phyloP scores from a whole-genome alignment of 2,329 filamentous ascomycete species.

The Trichophyton mentagrophytes region DNA sequence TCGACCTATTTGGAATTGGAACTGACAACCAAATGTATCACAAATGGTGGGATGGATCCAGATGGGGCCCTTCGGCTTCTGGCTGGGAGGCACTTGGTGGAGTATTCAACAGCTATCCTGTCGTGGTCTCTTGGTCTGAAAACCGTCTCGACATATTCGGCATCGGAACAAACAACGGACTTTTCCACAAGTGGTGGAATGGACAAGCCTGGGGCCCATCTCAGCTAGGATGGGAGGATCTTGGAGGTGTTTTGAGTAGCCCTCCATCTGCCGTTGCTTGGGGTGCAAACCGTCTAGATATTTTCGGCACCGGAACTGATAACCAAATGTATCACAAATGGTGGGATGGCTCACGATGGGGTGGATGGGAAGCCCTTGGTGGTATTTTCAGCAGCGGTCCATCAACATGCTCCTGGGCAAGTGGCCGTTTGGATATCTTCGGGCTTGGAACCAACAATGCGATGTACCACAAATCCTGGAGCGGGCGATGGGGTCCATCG shows the following conservation, averaged over 20 bases:
- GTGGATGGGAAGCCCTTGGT: conserved; percentile 12
- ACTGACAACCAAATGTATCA: conserved; percentile 14
- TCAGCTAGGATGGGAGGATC: conserved; percentile 11
- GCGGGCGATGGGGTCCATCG: conserved; percentile 9
- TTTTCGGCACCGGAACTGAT: conserved; percentile 17
- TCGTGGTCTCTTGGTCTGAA: conserved; percentile 10
- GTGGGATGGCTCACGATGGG: conserved; percentile 10
- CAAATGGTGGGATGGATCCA: conserved; percentile 13
- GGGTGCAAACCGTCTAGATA: conserved; percentile 13
- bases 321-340: conserved; percentile 13
- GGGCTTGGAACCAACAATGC: conserved; percentile 13
- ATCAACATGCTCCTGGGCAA: conserved; percentile 13
- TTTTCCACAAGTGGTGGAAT: conserved; percentile 13
- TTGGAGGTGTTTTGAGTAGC: conserved; percentile 15
- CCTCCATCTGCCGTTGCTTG: conserved; percentile 15
- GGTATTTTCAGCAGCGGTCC: conserved; percentile 15
- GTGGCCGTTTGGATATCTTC: conserved; percentile 16
- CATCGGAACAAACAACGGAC: conserved; percentile 10
- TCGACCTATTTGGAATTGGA: conserved; percentile 16
- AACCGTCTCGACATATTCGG: conserved; percentile 12
- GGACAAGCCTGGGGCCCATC: conserved; percentile 11
- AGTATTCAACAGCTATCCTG: conserved; percentile 10
- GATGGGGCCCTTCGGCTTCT: conserved; percentile 9
- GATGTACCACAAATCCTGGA: conserved; percentile 12
- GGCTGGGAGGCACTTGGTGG: conserved; percentile 12